Base-by-base conservation (phyloP, 2,329 filamentous ascomycete genomes). In the Teratosphaeria pseudoeucalypti region DNA sequence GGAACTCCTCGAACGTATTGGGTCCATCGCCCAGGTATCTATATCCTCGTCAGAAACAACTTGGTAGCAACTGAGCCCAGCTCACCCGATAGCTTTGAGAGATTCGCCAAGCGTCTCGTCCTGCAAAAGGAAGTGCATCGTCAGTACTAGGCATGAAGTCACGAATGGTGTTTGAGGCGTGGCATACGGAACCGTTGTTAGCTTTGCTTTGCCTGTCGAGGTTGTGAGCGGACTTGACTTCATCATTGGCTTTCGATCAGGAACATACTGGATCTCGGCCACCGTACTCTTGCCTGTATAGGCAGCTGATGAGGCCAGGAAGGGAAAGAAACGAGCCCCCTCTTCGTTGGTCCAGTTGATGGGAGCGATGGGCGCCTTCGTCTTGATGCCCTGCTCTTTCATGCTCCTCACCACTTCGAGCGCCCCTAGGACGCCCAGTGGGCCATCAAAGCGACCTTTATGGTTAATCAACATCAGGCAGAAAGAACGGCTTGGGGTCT, bases 371-470 rank as follows among this genome's bases (percentile, higher is more conserved):
- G 66, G 66, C n/a, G 64, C 62, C n/a, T 61, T 59, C 2, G 65
- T 64, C 55, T 63, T 61, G 39, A 65, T 62, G n/a, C 59, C 61
- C 55, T 69, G 71, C 32, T 74, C 71, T 37, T 73, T 66, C 12
- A 76, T 62, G 1, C 66, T 71, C 26, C 71, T 65, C n/a, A 75
- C 66, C 37, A 74, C 69, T 62, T 75, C 72, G 27, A 75, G 66
- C 9, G 65, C 68, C 6, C 63, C 60, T 9, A 64, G n/a, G 12
- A 69, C 67, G 54, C 67, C 67, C 16, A 69, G 37, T n/a, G 37
- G 37, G 37, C 37, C 37, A 43, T 43, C 37, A 14, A 43, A 43
- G 37, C 37, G 37, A 5, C 37, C 37, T 43, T 43, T 14, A n/a
- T 16, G 4, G 12, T 43, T 12, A n/a, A 43, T 43, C 11, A 43